Conservation (phyloP, 495 filamentous ascomycete genomes). For the Trichoderma gamsii region DNA sequence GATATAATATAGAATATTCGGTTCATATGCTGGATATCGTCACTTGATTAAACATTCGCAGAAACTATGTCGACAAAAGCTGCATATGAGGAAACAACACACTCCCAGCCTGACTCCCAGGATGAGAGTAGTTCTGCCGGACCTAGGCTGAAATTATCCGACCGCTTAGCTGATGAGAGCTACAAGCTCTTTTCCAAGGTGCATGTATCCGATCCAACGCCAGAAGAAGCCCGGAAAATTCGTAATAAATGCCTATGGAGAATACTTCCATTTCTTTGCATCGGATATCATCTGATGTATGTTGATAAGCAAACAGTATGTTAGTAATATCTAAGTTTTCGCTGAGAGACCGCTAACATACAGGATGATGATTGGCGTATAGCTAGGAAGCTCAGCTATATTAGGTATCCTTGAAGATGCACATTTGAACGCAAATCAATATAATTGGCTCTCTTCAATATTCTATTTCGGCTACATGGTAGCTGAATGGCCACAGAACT, state of each 20-base stretch:
- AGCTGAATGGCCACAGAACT: slow-evolving; percentile 39
- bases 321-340: neutral
- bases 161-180: slow-evolving; percentile 38
- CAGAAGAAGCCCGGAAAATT: slow-evolving; percentile 32
- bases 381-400: slow-evolving; percentile 39
- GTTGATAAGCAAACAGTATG: slow-evolving; percentile 42
- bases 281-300: slow-evolving; percentile 43
- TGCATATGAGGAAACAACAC: neutral
- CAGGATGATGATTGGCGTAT: neutral
- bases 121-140: neutral
- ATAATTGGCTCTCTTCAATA: slow-evolving; percentile 30
- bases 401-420: slow-evolving; percentile 27
- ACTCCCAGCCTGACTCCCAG: slow-evolving; percentile 13
- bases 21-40: neutral
- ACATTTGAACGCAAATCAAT: slow-evolving; percentile 26
- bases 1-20: neutral
- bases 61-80: slow-evolving; percentile 18
- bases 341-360: neutral
- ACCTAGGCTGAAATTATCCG: slow-evolving; percentile 28
- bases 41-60: too few relatives aligned
- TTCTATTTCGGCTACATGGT: slow-evolving; percentile 28
- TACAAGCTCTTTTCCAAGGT: slow-evolving; percentile 40
- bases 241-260: slow-evolving; percentile 37
- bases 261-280: slow-evolving; percentile 38
- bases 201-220: slow-evolving; percentile 32